Evolutionary conservation across 352 stramenopile genomes (phyloP), one percentile per base, ranked within the genome.

Genomic region (Phytophthora nicotianae): DNA sequence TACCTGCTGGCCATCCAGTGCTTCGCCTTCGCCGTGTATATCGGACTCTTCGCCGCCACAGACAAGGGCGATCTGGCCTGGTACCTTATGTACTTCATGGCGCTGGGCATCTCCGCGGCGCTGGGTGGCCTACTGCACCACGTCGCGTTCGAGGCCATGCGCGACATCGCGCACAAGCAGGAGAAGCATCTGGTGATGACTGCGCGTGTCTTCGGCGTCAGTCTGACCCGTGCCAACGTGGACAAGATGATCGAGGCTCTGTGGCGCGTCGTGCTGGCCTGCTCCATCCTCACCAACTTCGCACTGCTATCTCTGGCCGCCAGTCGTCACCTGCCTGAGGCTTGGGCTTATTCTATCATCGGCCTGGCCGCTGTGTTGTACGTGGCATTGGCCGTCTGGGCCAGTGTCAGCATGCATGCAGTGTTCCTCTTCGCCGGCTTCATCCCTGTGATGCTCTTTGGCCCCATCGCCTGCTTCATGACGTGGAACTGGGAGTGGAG

Each of bases 11-110:
- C 83, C 9, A 48, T 92, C 16, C 87, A 95, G 71, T 93, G 83
- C 72, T 95, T 95, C 55, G 75, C 79, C 46, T 93, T 90, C 68
- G 75, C 83, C 47, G 68, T 83, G 16, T 95, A 95, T 70, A 76
- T 93, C 40, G 72, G 72, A n/a, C 72, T 93, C n/a, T 91, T 89
- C 40, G 80, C 79, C 13, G 65, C 70, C 16, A 74, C 77, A 23
- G 79, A 88, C 20, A 75, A 82, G 47, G 70, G 67, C 49, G 65
- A 86, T 38, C 47, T 75, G 23, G 63, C 76, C 55, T 94, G 85
- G 87, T 94, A 94, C 62, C 37, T 94, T 38, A 91, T 92, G 63
- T 95, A 95, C 79, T 94, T 95, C 63, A 74, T 92, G 51, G 87
- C 85, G 46, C 76, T 95, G 20, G 87, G 87, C 33, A 91, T 86